A percentile compares a stretch with the other conserved stretches of the same genome.
Evolutionary conservation across 2,329 filamentous ascomycete genomes (phyloP).

Genomic region (Verticillium nubilum): DNA sequence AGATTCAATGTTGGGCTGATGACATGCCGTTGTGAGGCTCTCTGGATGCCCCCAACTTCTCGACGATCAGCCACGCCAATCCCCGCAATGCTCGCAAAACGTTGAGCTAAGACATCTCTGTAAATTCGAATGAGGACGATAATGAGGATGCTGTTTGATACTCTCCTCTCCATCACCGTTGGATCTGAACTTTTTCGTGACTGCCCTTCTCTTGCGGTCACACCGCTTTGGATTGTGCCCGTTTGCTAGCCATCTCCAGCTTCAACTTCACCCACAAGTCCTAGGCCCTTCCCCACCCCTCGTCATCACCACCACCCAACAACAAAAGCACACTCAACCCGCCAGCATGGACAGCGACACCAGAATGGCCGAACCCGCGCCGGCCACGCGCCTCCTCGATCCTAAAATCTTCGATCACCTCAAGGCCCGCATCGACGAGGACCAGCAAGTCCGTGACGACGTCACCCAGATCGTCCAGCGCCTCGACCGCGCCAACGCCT

Average conservation of each 20-base stretch:
- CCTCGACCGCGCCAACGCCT: constrained; percentile 77
- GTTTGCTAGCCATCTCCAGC: neutral
- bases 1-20: too few relatives aligned
- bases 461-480: constrained; percentile 75
- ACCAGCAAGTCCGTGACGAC: constrained; percentile 74
- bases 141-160: too few relatives aligned
- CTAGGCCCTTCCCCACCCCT: neutral
- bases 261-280: neutral
- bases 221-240: neutral
- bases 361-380: constrained; percentile 9
- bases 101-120: too few relatives aligned
- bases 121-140: too few relatives aligned
- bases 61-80: too few relatives aligned
- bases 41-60: too few relatives aligned
- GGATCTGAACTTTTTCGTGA: too few relatives aligned
- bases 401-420: constrained; percentile 82
- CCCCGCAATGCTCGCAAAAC: too few relatives aligned
- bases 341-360: constrained; percentile 12
- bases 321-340: too few relatives aligned
- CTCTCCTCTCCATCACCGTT: too few relatives aligned
- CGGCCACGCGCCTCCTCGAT: constrained; percentile 46
- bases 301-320: neutral
- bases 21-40: too few relatives aligned
- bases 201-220: too few relatives aligned
- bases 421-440: constrained; percentile 85